phyloP scores from a whole-genome alignment of 2,329 filamentous ascomycete genomes.

The Aspergillus floridensis region DNA sequence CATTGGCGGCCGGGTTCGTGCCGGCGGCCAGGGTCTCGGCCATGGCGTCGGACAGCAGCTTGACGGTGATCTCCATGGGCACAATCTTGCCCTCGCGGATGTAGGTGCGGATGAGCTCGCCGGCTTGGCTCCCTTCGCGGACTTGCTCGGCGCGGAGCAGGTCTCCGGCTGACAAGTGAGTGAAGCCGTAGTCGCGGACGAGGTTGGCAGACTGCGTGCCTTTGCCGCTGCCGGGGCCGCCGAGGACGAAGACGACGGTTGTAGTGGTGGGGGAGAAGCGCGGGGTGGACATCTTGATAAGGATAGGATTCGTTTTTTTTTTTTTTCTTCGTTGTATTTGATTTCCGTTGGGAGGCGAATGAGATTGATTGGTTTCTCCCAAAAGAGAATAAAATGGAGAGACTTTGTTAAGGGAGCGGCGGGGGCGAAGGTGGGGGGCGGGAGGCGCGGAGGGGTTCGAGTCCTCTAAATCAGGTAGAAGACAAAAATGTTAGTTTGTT shows the following conservation, averaged over 20 bases:
- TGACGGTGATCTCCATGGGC: conserved; percentile 97
- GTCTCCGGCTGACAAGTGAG: conserved; percentile 89
- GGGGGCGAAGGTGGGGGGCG: neutral
- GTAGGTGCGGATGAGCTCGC: conserved; percentile 85
- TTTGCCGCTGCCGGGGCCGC: conserved; percentile 92
- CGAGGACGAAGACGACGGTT: conserved; percentile 94
- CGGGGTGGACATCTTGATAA: conserved; percentile 48
- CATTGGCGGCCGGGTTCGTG: neutral
- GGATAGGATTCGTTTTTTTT: neutral
- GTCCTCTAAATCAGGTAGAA: neutral
- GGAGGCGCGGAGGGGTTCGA: neutral
- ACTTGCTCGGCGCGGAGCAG: conserved; percentile 91
- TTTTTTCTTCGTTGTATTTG: too few species aligned
- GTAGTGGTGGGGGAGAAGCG: conserved; percentile 76
- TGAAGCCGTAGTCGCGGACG: conserved; percentile 84
- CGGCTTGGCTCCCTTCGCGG: conserved; percentile 80
- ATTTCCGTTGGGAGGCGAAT: too few species aligned
- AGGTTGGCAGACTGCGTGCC: conserved; percentile 92
- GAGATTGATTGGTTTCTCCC: too few species aligned
- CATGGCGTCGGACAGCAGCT: conserved; percentile 93
- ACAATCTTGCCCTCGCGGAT: conserved; percentile 95
- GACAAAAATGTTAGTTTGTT: neutral
- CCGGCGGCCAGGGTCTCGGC: conserved; percentile 37
- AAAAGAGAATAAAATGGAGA: too few species aligned
- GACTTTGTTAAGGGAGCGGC: neutral